A percentile compares a stretch with the other conserved stretches of the same genome.
phyloP scores from a whole-genome alignment of 2,329 filamentous ascomycete species.

The Xenoacremonium recifei region DNA sequence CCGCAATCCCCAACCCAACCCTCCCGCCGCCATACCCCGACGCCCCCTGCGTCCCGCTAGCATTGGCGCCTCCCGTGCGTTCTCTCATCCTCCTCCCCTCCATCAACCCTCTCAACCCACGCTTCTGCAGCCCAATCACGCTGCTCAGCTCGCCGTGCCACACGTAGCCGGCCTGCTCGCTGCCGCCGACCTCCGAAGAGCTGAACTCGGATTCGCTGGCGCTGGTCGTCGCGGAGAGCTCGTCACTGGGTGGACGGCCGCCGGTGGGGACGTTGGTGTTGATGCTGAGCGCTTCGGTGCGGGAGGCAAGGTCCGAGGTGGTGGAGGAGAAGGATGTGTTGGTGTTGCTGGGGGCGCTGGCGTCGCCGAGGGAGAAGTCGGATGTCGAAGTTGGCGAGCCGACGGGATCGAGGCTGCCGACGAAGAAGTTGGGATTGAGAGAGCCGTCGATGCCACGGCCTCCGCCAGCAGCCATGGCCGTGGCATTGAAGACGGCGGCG shows the following conservation, averaged over 20 bases:
- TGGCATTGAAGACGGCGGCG: constrained; percentile 95
- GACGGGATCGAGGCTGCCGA: constrained; percentile 46
- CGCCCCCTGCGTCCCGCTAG: constrained; percentile 10
- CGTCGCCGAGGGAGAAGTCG: constrained; percentile 33
- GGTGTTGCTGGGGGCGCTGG: constrained; percentile 12
- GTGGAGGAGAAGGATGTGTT: constrained; percentile 22
- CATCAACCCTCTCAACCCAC: constrained; percentile 89
- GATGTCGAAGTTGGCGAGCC: constrained; percentile 31
- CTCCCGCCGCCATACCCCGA: constrained; percentile 9
- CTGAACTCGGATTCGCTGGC: constrained; percentile 56
- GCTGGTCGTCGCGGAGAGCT: constrained; percentile 50
- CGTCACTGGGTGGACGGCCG: constrained; percentile 43
- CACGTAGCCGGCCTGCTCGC: constrained; percentile 49
- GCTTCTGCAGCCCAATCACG: constrained; percentile 93
- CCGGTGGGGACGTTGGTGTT: constrained; percentile 42
- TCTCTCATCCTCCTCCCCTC: constrained; percentile 86
- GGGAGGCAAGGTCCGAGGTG: constrained; percentile 32
- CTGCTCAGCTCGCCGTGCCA: constrained; percentile 83
- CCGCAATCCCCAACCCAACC: constrained; percentile 54
- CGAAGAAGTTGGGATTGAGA: constrained; percentile 62
- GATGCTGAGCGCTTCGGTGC: constrained; percentile 44
- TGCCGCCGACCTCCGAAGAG: constrained; percentile 52
- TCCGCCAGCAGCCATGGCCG: constrained; percentile 94
- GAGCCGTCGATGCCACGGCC: constrained; percentile 76
- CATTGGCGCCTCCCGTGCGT: constrained; percentile 48